phyloP scores from a whole-genome alignment of 164 flowering plant genomes.

The Umbilicus rupestris region DNA sequence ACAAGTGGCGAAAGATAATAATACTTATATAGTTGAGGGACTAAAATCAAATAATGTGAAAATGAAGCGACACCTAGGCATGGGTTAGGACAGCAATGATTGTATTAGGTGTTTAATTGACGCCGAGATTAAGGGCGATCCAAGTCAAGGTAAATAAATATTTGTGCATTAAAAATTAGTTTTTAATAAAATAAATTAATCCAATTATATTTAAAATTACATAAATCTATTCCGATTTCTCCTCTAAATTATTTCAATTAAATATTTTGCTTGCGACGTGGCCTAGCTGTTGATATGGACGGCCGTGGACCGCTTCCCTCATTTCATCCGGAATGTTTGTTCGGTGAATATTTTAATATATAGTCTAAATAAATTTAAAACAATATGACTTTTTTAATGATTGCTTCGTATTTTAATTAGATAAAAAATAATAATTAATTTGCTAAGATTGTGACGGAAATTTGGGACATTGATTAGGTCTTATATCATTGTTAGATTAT shows the following conservation, averaged over 20 bases:
- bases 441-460: not conserved
- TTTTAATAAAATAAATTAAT: not conserved
- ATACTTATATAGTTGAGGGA: not conserved
- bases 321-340: not conserved
- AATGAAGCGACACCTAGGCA: not conserved
- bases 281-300: not conserved
- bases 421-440: not conserved
- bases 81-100: not conserved
- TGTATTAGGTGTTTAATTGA: not conserved
- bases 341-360: not conserved
- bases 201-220: no score
- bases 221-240: no score
- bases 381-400: not conserved
- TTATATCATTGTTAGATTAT: not conserved
- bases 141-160: not conserved
- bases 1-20: no score
- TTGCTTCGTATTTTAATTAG: not conserved
- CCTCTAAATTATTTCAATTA: no score
- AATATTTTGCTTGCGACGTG: slow-evolving; percentile 3
- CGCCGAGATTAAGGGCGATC: not conserved
- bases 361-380: not conserved
- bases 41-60: not conserved
- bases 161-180: no score
- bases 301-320: slow-evolving; percentile 5
- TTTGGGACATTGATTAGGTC: not conserved